Evolutionary conservation across 2,329 filamentous ascomycete genomes (phyloP), one percentile per base, ranked within the genome.

Genomic region (Sclerotinia glacialis): DNA sequence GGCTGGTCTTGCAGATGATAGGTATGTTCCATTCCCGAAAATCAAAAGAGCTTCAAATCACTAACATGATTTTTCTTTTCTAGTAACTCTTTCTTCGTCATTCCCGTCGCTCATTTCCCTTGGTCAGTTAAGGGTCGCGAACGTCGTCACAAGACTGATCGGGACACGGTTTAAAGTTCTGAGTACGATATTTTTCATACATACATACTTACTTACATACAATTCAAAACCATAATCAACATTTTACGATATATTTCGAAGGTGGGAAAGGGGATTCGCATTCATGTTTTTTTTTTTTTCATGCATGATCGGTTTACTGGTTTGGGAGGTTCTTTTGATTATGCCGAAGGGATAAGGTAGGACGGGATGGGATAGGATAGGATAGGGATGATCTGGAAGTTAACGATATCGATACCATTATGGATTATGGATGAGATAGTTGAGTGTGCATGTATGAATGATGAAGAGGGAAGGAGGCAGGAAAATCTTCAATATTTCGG

Each of bases 21-120:
- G 83, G 86, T 88, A 77, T 73, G 83, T 79, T 50, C 6, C 37
- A 40, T n/a, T n/a, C 44, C 12, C 14, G 12, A 40, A 16, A 5
- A 5, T 16, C 37, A 40, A 34, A 31, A 7, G 12, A 5, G 11
- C 23, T 23, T 34, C 21, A 23, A 52, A 55, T 68, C n/a, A 68
- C 78, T 82, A 76, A 82, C 76, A 2, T 23, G n/a, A 21, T 5
- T 5, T n/a, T 28, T 37, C 4, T 18, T 55, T 31, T 61, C 40
- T 74, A 95, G 92, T 82, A 89, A 89, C 80, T 88, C 85, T 37
- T 97, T 97, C 87, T 95, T 97, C 83, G 84, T 95, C 78, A 87
- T 96, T 69, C 94, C 93, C 62, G 93, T 97, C 70, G 89, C 90
- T 74, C 93, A 97, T 83, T 96, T 97, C 84, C 94, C 93, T 64